A percentile compares a stretch with the other conserved stretches of the same genome.
Conservation (phyloP, 106 monocot genomes). For the Dendrobium chrysotoxum region DNA sequence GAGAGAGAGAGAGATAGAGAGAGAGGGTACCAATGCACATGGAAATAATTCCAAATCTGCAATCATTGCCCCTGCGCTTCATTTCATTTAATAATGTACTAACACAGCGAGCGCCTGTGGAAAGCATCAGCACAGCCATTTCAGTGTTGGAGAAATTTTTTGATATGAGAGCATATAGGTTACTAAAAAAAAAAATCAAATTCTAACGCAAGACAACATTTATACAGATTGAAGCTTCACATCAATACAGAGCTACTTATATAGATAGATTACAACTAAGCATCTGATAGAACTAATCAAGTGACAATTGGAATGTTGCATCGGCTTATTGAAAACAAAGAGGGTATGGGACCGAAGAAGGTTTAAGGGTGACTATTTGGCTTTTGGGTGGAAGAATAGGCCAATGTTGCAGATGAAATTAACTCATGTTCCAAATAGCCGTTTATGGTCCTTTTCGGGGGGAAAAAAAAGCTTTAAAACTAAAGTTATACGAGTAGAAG, state of each 20-base stretch:
- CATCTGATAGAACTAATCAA: not conserved
- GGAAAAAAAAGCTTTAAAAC: no score
- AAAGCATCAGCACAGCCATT: not conserved
- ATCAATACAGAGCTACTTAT: not conserved
- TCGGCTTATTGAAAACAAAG: not conserved
- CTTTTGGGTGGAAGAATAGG: no score
- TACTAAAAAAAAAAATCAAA: no score
- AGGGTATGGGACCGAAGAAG: not conserved
- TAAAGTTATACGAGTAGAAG: no score
- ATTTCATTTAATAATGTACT: conserved; percentile 72
- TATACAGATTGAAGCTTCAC: not conserved
- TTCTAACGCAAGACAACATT: not conserved
- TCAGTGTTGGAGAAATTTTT: not conserved
- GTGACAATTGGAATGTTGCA: not conserved
- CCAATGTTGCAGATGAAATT: no score
- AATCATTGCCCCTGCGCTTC: conserved; percentile 67
- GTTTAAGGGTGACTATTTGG: not conserved
- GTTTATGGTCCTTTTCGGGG: no score
- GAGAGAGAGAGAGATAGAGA: not conserved
- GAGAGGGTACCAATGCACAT: conserved; percentile 68
- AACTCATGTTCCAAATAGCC: no score
- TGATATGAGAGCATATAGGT: not conserved
- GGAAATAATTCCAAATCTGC: conserved; percentile 67
- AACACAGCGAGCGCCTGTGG: conserved; percentile 64
- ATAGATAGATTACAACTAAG: not conserved